phyloP scores from a whole-genome alignment of 2,329 filamentous ascomycete genomes.

The Remersonia thermophila region DNA sequence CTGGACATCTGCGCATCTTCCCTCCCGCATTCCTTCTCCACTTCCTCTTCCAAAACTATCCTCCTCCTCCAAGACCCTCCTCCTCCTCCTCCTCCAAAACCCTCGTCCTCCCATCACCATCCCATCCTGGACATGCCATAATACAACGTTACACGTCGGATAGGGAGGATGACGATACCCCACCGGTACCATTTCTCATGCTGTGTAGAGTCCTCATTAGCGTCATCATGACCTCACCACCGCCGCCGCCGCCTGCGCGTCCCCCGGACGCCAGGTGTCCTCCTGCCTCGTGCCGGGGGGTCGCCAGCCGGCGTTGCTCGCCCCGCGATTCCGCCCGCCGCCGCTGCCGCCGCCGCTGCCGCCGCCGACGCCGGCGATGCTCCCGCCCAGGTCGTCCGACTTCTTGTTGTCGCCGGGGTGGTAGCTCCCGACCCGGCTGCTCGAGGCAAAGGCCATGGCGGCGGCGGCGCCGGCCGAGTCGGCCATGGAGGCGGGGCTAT shows the following conservation, averaged over 20 bases:
- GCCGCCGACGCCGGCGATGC: no score
- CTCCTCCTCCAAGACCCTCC: no score
- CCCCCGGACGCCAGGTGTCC: slow-evolving; percentile 56
- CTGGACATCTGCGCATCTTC: no score
- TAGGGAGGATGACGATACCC: no score
- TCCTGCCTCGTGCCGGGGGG: slow-evolving; percentile 74
- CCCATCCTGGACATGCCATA: no score
- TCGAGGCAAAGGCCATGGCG: slow-evolving; percentile 3
- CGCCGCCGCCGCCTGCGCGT: slow-evolving; percentile 16
- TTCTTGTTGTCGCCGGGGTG: slow-evolving; percentile 37
- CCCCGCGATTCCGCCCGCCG: slow-evolving; percentile 25
- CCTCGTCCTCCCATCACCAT: no score
- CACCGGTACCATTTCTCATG: background rate
- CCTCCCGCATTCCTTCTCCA: no score
- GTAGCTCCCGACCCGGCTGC: background rate
- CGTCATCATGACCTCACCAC: slow-evolving; percentile 8
- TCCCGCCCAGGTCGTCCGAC: slow-evolving; percentile 34
- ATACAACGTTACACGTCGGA: no score
- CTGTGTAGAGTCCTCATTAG: background rate
- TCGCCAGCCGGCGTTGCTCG: slow-evolving; percentile 50
- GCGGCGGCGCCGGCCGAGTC: slow-evolving; percentile 3
- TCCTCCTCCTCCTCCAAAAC: no score
- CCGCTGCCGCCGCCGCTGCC: no score
- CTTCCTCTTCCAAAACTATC: no score
- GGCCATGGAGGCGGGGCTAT: slow-evolving; percentile 22